Conservation (phyloP, 257 asterid species). For the Ilex aquifolium region DNA sequence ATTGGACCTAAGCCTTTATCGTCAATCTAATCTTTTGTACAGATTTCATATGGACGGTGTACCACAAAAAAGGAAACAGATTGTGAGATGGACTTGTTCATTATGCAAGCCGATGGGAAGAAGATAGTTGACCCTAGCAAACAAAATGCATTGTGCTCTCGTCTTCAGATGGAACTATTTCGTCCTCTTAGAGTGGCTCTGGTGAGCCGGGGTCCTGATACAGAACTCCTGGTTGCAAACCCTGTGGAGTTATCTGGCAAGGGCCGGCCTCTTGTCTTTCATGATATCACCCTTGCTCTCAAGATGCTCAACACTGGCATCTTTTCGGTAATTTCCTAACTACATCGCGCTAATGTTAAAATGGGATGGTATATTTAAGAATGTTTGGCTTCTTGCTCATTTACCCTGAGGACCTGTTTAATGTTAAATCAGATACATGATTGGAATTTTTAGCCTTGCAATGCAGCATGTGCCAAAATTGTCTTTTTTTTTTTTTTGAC, state of each 20-base stretch:
- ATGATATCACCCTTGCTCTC: slow-evolving; percentile 81
- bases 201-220: slow-evolving; percentile 82
- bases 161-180: slow-evolving; percentile 69
- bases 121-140: slow-evolving; percentile 69
- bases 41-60: slow-evolving; percentile 86
- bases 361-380: neutral
- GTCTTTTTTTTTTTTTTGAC: neutral
- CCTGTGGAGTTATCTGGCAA: slow-evolving; percentile 80
- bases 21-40: neutral
- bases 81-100: slow-evolving; percentile 78
- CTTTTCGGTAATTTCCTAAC: slow-evolving; percentile 52
- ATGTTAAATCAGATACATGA: too few species aligned
- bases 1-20: neutral
- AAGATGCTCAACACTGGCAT: slow-evolving; percentile 67
- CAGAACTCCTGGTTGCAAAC: slow-evolving; percentile 77
- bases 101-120: slow-evolving; percentile 83
- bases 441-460: neutral
- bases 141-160: slow-evolving; percentile 42
- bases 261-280: slow-evolving; percentile 84
- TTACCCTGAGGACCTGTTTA: neutral
- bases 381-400: neutral
- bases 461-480: neutral
- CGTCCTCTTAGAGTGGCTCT: slow-evolving; percentile 75
- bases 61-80: slow-evolving; percentile 42
- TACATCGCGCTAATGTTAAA: slow-evolving; percentile 1